Evolutionary conservation across 2,329 filamentous ascomycete genomes (phyloP).

Genomic region (Colletotrichum neosansevieriae): DNA sequence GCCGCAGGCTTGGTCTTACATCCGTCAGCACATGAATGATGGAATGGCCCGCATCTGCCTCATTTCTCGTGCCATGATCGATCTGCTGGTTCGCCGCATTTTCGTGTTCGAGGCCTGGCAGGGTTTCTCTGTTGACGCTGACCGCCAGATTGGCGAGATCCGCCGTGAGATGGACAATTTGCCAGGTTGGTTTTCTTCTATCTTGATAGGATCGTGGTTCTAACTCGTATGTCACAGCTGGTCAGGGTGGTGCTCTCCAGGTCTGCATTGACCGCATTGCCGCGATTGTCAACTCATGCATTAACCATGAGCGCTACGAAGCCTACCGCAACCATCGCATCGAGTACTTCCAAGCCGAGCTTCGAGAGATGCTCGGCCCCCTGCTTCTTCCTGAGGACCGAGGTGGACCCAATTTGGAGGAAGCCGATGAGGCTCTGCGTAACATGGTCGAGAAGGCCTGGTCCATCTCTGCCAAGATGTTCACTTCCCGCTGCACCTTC

Average conservation of each 20-base stretch:
- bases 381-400: slow-evolving; percentile 51
- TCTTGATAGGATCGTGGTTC: neutral
- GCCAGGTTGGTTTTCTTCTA: slow-evolving; percentile 46
- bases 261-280: slow-evolving; percentile 55
- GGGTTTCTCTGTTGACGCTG: slow-evolving; percentile 51
- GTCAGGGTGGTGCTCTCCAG: slow-evolving; percentile 45
- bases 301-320: slow-evolving; percentile 48
- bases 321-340: slow-evolving; percentile 42
- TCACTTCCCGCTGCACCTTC: slow-evolving; percentile 58
- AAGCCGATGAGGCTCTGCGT: slow-evolving; percentile 58
- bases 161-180: slow-evolving; percentile 52
- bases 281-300: slow-evolving; percentile 52
- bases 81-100: slow-evolving; percentile 57
- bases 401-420: slow-evolving; percentile 45
- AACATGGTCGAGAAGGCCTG: slow-evolving; percentile 56
- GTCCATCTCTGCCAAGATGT: slow-evolving; percentile 61
- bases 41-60: slow-evolving; percentile 56
- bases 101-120: slow-evolving; percentile 56
- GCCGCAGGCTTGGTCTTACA: slow-evolving; percentile 54
- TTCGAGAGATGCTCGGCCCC: slow-evolving; percentile 56
- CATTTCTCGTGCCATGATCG: slow-evolving; percentile 57
- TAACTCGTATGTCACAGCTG: slow-evolving; percentile 17
- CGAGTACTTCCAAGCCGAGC: slow-evolving; percentile 55
- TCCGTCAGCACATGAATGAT: slow-evolving; percentile 55
- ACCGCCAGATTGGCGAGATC: slow-evolving; percentile 49